These are phyloP conservation scores for Paramecium sonneborni DNA, from an alignment of 73 alveolate genomes.

Conservation along the genomic window DNA sequence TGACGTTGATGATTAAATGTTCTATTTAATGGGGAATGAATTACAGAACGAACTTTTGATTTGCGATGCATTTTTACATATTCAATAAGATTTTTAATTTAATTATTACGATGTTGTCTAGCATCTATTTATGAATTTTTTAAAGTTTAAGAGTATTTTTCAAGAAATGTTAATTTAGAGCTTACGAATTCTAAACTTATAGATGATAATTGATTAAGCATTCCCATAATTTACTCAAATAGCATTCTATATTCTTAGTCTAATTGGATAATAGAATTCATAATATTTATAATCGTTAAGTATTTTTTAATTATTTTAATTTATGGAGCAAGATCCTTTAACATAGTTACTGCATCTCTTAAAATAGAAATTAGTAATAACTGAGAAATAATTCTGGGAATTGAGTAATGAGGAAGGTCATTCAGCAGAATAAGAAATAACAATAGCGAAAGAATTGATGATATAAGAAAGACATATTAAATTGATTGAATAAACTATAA, in stretches of 20 bases:
- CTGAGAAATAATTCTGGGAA: neutral
- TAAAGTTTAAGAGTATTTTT: conserved; percentile 8
- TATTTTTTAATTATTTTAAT: neutral
- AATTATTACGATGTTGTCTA: conserved; percentile 19
- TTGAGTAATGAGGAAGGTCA: conserved; percentile 17
- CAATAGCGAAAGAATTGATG: conserved; percentile 19
- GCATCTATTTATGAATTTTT: conserved; percentile 32
- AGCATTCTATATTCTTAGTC: neutral
- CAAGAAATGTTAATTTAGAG: conserved; percentile 28
- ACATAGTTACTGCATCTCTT: neutral
- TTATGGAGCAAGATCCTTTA: conserved; percentile 15
- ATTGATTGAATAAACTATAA: neutral
- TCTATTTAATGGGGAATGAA: neutral
- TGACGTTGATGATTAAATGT: neutral
- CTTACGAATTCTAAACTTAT: conserved; percentile 37
- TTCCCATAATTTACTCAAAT: neutral
- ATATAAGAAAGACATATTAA: neutral
- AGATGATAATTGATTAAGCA: neutral
- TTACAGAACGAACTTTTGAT: neutral
- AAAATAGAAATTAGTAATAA: neutral
- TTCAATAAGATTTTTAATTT: conserved; percentile 13
- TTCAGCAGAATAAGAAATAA: conserved; percentile 25
- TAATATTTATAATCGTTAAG: neutral
- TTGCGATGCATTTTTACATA: conserved; percentile 41
- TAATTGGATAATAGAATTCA: neutral